A percentile compares a stretch with the other conserved stretches of the same genome.
Conservation (phyloP, 2,329 filamentous ascomycete genomes). For the Alternaria rosae region DNA sequence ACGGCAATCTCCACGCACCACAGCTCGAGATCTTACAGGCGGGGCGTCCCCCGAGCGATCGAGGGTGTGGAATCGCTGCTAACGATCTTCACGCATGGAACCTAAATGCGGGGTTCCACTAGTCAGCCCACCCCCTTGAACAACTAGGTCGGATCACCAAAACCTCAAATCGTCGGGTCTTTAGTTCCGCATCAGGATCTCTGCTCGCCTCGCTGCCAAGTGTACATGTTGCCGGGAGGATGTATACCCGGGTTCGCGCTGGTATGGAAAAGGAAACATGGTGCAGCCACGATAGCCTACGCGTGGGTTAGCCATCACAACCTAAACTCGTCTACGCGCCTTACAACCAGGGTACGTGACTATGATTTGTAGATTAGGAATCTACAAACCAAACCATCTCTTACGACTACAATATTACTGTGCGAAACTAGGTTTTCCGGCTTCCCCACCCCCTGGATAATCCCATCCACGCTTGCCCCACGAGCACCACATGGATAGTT, state of each 20-base stretch:
- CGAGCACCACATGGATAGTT: conserved; percentile 3
- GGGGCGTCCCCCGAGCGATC: conserved; percentile 4
- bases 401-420: background rate
- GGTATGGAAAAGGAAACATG: background rate
- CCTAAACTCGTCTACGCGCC: background rate
- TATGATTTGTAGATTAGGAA: background rate
- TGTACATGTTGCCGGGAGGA: background rate
- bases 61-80: background rate
- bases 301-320: background rate
- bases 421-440: background rate
- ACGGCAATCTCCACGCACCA: conserved; percentile 1
- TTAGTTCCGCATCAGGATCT: background rate
- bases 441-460: background rate
- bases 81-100: conserved; percentile 7
- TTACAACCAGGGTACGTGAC: background rate
- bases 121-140: background rate
- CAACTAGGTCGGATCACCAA: background rate
- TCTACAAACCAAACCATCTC: background rate
- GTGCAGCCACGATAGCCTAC: background rate
- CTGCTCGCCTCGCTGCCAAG: background rate
- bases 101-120: conserved; percentile 5
- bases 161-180: conserved; percentile 3
- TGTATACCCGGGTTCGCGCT: background rate
- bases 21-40: background rate
- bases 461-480: conserved; percentile 2